phyloP scores from a whole-genome alignment of 2,329 filamentous ascomycete genomes.

The Trichoderma aggressivum region DNA sequence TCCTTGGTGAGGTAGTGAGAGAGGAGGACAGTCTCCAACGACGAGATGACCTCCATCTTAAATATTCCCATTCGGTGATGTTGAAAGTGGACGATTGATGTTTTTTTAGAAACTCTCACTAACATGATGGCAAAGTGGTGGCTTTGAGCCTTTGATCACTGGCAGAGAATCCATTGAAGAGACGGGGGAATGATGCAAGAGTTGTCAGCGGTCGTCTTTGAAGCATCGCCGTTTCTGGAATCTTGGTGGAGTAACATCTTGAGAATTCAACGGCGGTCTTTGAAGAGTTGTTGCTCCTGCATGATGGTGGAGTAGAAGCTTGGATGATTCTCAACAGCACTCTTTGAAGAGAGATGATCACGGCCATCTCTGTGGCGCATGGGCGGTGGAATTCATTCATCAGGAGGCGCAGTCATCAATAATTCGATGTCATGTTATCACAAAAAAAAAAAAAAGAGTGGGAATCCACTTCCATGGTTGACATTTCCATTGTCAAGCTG shows the following conservation, averaged over 20 bases:
- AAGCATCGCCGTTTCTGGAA: neutral
- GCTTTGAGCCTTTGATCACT: neutral
- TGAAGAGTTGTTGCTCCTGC: neutral
- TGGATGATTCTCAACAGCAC: neutral
- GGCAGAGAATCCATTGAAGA: neutral
- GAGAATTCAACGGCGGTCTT: neutral
- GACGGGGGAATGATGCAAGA: neutral
- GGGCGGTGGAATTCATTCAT: neutral
- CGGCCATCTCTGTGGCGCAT: neutral
- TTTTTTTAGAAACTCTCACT: neutral
- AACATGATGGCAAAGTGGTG: neutral
- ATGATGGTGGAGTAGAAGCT: neutral
- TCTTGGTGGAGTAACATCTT: neutral
- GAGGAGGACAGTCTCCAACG: neutral
- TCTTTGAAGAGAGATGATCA: neutral
- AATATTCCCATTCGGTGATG: neutral
- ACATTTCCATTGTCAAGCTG: neutral
- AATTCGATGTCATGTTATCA: neutral
- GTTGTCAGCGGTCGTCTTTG: neutral
- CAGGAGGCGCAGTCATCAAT: neutral
- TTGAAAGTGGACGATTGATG: neutral
- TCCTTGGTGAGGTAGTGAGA: neutral
- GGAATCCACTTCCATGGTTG: neutral
- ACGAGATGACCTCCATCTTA: neutral
- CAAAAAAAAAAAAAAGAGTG: neutral